phyloP scores from a whole-genome alignment of 768 basidiomycete species.

The Pleurotus cornucopiae region DNA sequence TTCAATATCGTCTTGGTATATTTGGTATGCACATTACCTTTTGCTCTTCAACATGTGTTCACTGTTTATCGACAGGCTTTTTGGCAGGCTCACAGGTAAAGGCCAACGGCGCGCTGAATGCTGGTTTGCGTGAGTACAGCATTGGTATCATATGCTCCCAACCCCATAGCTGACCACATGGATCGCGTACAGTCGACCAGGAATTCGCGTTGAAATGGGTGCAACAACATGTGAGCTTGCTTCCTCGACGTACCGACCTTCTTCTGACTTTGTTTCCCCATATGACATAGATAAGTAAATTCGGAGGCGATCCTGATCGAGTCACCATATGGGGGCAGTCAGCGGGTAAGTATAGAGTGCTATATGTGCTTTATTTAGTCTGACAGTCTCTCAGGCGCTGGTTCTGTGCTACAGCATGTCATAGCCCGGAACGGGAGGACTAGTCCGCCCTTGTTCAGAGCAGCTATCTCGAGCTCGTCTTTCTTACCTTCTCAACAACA shows the following conservation, averaged over 20 bases:
- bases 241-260: not conserved
- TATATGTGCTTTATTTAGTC: not conserved
- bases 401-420: conserved; percentile 29
- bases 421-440: conserved; percentile 27
- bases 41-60: too few relatives aligned
- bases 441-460: conserved; percentile 21
- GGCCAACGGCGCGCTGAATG: conserved; percentile 38
- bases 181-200: not conserved
- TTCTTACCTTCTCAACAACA: conserved; percentile 25
- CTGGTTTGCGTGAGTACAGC: conserved; percentile 37
- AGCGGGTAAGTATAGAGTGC: not conserved
- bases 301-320: conserved; percentile 13
- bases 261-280: not conserved
- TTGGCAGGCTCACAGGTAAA: conserved; percentile 39
- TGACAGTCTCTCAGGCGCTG: conserved; percentile 20
- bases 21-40: conserved; percentile 15
- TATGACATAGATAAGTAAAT: not conserved
- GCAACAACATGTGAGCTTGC: not conserved
- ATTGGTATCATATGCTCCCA: not conserved
- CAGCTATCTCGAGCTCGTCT: conserved; percentile 24
- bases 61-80: conserved; percentile 25
- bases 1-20: conserved; percentile 40
- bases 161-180: not conserved
- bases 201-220: conserved; percentile 4
- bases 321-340: conserved; percentile 21